These are phyloP conservation scores for Omphalea diandra DNA, from an alignment of 441 rosid genomes.

Conservation along the genomic window DNA sequence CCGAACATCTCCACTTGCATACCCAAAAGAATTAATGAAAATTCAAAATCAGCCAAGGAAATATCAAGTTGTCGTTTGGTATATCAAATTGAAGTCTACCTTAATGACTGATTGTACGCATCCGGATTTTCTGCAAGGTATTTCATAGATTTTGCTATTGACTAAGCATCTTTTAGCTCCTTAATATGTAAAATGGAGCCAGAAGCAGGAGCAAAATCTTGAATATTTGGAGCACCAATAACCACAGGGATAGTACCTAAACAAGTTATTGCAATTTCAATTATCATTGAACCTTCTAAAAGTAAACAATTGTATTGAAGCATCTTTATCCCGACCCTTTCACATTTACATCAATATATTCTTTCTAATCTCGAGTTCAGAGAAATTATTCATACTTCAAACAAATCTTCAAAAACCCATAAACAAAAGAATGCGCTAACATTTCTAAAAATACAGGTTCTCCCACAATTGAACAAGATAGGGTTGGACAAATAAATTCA, in stretches of 20 bases:
- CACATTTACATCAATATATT: background rate
- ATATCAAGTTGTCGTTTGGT: background rate
- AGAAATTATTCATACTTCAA: background rate
- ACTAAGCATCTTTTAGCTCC: conserved; percentile 46
- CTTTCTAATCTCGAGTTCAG: background rate
- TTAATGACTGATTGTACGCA: conserved; percentile 67
- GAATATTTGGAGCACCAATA: conserved; percentile 88
- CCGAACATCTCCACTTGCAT: background rate
- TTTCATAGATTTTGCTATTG: conserved; percentile 69
- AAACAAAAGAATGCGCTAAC: background rate
- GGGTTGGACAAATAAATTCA: no score
- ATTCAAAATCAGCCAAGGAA: background rate
- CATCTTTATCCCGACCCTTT: no score
- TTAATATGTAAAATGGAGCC: conserved; percentile 70
- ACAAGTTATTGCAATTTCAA: conserved; percentile 17
- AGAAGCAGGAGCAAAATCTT: conserved; percentile 75
- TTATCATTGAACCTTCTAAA: background rate
- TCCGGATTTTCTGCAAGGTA: conserved; percentile 63
- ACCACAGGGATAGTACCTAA: conserved; percentile 86
- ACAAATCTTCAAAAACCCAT: background rate
- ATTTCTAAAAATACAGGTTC: background rate
- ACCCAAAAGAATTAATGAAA: background rate
- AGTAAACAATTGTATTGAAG: no score
- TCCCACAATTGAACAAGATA: background rate
- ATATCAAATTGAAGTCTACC: conserved; percentile 34